These are phyloP conservation scores for Coniochaeta sp. DNA, from an alignment of 2,329 filamentous ascomycete species.

Conservation along the genomic window DNA sequence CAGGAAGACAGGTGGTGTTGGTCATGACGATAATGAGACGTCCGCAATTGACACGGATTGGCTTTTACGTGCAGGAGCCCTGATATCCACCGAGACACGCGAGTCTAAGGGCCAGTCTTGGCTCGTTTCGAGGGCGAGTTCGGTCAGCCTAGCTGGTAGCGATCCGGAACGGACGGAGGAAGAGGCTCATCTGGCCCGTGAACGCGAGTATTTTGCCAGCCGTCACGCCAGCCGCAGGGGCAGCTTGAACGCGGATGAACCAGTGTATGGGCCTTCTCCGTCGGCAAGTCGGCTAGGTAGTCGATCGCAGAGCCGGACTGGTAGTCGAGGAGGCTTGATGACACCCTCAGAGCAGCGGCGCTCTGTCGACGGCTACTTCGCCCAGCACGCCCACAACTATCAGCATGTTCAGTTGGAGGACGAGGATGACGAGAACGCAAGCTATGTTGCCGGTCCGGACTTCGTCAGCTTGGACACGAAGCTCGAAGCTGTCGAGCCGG, in stretches of 20 bases:
- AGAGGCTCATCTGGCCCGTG: slow-evolving; percentile 39
- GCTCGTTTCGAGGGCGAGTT: slow-evolving; percentile 58
- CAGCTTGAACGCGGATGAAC: slow-evolving; percentile 33
- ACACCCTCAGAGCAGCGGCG: slow-evolving; percentile 33
- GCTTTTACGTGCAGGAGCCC: slow-evolving; percentile 54
- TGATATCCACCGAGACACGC: slow-evolving; percentile 53
- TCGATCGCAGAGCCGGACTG: slow-evolving; percentile 34
- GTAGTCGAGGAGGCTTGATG: slow-evolving; percentile 30
- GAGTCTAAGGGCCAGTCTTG: slow-evolving; percentile 64
- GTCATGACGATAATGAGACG: slow-evolving; percentile 19
- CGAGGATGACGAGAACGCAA: neutral
- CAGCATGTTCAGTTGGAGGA: neutral
- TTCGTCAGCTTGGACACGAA: slow-evolving; percentile 56
- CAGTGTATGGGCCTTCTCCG: slow-evolving; percentile 17
- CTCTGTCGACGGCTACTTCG: slow-evolving; percentile 27
- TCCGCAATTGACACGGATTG: slow-evolving; percentile 48
- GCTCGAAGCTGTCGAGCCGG: slow-evolving; percentile 44
- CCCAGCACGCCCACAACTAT: neutral
- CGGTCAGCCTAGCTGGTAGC: slow-evolving; percentile 50
- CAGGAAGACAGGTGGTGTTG: slow-evolving; percentile 20
- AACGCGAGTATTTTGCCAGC: slow-evolving; percentile 37
- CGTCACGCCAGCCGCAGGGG: slow-evolving; percentile 38
- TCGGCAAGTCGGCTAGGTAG: slow-evolving; percentile 41
- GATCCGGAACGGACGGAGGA: slow-evolving; percentile 38
- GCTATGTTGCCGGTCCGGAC: slow-evolving; percentile 39